phyloP scores from a whole-genome alignment of 176 grass and related monocot species.

The Zoysia japonica region DNA sequence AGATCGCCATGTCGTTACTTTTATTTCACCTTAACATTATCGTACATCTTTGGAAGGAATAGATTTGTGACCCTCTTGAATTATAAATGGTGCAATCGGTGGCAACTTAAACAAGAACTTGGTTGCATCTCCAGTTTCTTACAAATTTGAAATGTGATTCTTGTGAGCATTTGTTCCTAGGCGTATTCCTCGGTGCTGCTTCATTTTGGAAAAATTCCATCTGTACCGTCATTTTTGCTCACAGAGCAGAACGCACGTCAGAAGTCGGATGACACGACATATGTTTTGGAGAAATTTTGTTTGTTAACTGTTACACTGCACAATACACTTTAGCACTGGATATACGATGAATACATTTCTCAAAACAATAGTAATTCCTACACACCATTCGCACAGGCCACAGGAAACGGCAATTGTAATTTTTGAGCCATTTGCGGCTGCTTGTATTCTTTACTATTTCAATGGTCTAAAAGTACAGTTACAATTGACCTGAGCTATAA shows the following conservation, averaged over 20 bases:
- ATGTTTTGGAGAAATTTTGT: too few relatives aligned
- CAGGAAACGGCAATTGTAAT: too few relatives aligned
- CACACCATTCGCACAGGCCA: too few relatives aligned
- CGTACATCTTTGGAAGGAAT: conserved; percentile 56
- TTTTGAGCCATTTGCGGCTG: background rate
- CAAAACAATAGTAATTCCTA: too few relatives aligned
- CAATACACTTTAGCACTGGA: background rate
- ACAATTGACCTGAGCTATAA: background rate
- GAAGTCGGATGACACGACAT: background rate
- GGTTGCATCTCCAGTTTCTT: too few relatives aligned
- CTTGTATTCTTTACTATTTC: background rate
- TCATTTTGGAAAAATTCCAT: too few relatives aligned
- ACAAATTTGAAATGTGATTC: too few relatives aligned
- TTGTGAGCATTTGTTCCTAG: too few relatives aligned
- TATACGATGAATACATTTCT: too few relatives aligned
- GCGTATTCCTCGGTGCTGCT: too few relatives aligned
- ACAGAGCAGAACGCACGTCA: background rate
- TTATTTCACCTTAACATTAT: conserved; percentile 29
- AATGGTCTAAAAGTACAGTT: background rate
- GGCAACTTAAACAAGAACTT: too few relatives aligned
- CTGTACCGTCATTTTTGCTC: too few relatives aligned
- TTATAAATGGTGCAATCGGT: conserved; percentile 33
- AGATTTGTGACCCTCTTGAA: conserved; percentile 47
- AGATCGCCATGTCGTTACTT: conserved; percentile 22
- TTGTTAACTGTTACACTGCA: background rate